A percentile compares a stretch with the other conserved stretches of the same genome.
phyloP scores from a whole-genome alignment of 352 stramenopile species.

The Phytopythium litorale region DNA sequence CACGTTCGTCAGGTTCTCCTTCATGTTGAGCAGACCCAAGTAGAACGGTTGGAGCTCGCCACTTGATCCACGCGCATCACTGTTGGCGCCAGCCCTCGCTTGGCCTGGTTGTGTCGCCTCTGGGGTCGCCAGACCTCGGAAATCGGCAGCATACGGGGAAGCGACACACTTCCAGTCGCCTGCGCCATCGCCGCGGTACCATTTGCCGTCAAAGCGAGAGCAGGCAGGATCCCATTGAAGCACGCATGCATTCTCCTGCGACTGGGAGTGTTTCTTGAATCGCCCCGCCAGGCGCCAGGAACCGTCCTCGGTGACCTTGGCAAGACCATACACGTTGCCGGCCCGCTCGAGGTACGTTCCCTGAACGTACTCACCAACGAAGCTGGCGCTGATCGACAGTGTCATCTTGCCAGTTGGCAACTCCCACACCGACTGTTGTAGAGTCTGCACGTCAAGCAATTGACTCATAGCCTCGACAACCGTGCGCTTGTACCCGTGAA shows the following conservation, averaged over 20 bases:
- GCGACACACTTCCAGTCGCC: slow-evolving; percentile 76
- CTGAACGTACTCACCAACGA: slow-evolving; percentile 65
- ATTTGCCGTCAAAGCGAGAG: slow-evolving; percentile 77
- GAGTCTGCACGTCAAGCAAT: slow-evolving; percentile 19
- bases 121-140: slow-evolving; percentile 51
- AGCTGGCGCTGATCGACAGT: slow-evolving; percentile 33
- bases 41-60: slow-evolving; percentile 66
- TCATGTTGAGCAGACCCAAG: slow-evolving; percentile 86
- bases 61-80: background rate
- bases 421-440: slow-evolving; percentile 57
- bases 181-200: slow-evolving; percentile 79
- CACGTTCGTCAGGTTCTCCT: slow-evolving; percentile 87
- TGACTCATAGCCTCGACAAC: slow-evolving; percentile 30
- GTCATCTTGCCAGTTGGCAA: slow-evolving; percentile 61
- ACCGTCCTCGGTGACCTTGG: slow-evolving; percentile 37
- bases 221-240: slow-evolving; percentile 54
- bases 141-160: slow-evolving; percentile 44
- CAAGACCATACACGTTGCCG: slow-evolving; percentile 59
- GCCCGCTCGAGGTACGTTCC: slow-evolving; percentile 72
- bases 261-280: slow-evolving; percentile 68
- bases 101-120: slow-evolving; percentile 19
- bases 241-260: slow-evolving; percentile 66
- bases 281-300: slow-evolving; percentile 63
- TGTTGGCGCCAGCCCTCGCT: slow-evolving; percentile 15
- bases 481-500: slow-evolving; percentile 50